Base-by-base conservation (phyloP, 2,329 filamentous ascomycete species). In the Alternaria triticina region DNA sequence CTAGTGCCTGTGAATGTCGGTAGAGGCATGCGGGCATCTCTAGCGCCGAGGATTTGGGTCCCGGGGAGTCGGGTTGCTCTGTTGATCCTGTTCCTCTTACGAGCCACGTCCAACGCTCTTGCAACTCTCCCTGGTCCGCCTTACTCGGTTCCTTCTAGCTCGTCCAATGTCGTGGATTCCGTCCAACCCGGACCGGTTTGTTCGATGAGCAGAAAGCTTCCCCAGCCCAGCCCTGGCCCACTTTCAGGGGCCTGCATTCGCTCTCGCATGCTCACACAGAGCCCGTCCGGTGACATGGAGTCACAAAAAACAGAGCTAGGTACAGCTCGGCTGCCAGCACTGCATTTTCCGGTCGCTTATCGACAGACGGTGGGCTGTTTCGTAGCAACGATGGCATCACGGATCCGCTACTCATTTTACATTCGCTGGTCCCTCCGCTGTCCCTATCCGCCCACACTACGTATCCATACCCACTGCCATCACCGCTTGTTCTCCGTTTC, bases 401-500 rank as follows among this genome's bases (percentile, higher is more conserved):
- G 68, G 71, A 65, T 70, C 72, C 71, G 65, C 73, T 69, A 51
- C 62, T 70, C 69, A 71, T 70, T 70, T 74, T 65, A 72, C 69
- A 71, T 73, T 74, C 62, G 72, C 72, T 74, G 72, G 70, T 73
- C 72, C 72, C 71, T 75, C 74, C 75, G 72, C 74, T 77, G 74
- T 76, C 70, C 65, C 70, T 77, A 78, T 76, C 75, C 76, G 77
- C 70, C 70, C 69, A 74, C 66, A 73, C 73, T 68, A 74, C 74
- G 69, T 77, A 77, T 75, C 73, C 72, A 72, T 72, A 74, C 69
- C 70, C 72, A 76, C 70, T 73, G 67, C 73, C 75, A 77, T 77
- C 75, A 77, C 71, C 73, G 74, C 76, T 70, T 75, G 65, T 72
- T 74, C 74, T 79, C 77, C 76, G 76, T 77, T 74, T 72, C 71